Evolutionary conservation across 805 yeast species (phyloP), one percentile per base, ranked within the genome.

Genomic region (Saccharomyces jurei): DNA sequence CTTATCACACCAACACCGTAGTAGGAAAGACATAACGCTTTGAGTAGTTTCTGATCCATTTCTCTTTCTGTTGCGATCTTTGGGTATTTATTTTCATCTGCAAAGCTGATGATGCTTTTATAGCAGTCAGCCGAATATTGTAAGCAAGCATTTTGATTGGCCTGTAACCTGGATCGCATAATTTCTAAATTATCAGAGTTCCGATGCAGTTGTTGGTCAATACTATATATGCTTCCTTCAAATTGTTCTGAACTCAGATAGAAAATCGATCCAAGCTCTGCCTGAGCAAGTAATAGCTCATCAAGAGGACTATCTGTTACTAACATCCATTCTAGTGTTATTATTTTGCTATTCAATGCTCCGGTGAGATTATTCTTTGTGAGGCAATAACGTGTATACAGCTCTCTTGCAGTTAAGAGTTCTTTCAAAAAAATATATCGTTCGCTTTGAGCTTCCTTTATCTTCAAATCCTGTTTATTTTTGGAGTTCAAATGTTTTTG

Each of bases 1-100:
- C 81, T 76, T 6, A 88, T 78, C 2, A 89, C 94, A 1, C 96
- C 97, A 25, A 87, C 72, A 0, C 96, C 94, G 63, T 86, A 90
- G 0, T 87, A 79, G 0, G 95, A 81, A 65, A 90, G 74, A 0
- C 91, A 89, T 36, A 84, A 81, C 1, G 85, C 81, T 59, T 85
- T 36, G 13, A 36, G 44, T 17, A 36, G 17, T 36, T 11, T 17
- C 22, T 36, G 22, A 21, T 36, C 44, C 22, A 17, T 36, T 36
- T 36, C 44, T 4, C 44, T 36, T 8, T 36, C 25, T 6, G 25
- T 36, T 8, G 44, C 44, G 10, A 8, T 8, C 13, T 36, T 17
- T 28, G 59, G 41, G 27, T 59, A 58, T 17, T 59, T 53, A 49
- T 60, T 57, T 47, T 55, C 58, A 52, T 73, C 72, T 3, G 74